Base-by-base conservation (phyloP, 2,329 filamentous ascomycete species). In the Pseudogymnoascus sp. region DNA sequence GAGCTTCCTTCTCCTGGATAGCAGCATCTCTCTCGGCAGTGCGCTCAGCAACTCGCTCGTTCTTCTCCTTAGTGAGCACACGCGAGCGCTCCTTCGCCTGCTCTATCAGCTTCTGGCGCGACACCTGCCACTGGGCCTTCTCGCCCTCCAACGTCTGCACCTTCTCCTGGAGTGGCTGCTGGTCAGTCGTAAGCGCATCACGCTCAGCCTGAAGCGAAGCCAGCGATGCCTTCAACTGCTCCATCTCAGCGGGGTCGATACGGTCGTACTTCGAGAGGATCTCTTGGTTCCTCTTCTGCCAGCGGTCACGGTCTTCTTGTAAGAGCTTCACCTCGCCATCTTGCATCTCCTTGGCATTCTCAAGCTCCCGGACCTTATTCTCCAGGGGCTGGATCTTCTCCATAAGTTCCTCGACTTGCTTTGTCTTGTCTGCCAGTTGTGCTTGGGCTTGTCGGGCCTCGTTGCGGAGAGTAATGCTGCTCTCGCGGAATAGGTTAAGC, bases 261-360 rank as follows among this genome's bases (percentile, higher is more conserved):
- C 93, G 90, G 69, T 96, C 93, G 72, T 97, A 97, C 74, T 96
- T 97, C 68, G 91, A 92, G 61, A 99, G 84, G 66, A 99, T 97
- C 69, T 96, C 91, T 73, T 97, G 92, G 1, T 92, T 96, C 23
- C 95, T 88, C 79, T 97, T 93, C 76, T 96, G 92, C 90, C 93
- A 97, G 64, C 91, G 86, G 73, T 97, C 93, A 14, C 95, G 88
- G 73, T 97, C 93, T 70, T 95, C 89, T 68, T 96, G 89, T 8
- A 97, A 82, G 67, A 97, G 83, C 71, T 90, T 91, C 72, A 97
- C 85, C 73, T 97, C 93, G 11, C 91, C 91, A 42, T 72, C 72
- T 37, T 67, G 66, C 0, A 68, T 73, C 68, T 96, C 88, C 70
- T 93, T 89, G 68, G 88, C 90, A 65, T 88, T 91, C 73, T 96